Percentiles rank a stretch among this genome's conserved stretches.
These are phyloP conservation scores for Saccharomycopsis capsularis DNA, from an alignment of 805 yeast genomes.

Conservation along the genomic window DNA sequence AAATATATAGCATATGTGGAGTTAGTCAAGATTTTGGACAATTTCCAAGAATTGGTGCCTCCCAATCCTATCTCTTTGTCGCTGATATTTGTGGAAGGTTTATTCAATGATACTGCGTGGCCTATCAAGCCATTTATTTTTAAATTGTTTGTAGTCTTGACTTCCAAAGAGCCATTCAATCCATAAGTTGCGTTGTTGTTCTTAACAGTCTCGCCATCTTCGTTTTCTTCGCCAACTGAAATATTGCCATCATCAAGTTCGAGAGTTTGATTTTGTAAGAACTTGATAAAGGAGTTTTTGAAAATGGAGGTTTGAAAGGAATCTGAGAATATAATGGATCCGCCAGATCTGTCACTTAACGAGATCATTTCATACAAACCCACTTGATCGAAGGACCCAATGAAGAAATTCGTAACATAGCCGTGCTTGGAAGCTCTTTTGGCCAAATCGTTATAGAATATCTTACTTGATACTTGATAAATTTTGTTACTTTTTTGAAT, in stretches of 20 bases:
- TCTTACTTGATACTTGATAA: slow-evolving; percentile 30
- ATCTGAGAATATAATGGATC: slow-evolving; percentile 55
- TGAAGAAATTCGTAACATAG: slow-evolving; percentile 48
- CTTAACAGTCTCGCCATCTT: neutral
- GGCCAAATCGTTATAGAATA: slow-evolving; percentile 46
- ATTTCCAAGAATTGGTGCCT: slow-evolving; percentile 52
- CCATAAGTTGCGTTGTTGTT: slow-evolving; percentile 37
- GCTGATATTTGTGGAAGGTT: slow-evolving; percentile 29
- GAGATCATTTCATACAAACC: slow-evolving; percentile 63
- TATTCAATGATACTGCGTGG: slow-evolving; percentile 45
- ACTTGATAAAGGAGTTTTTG: slow-evolving; percentile 54
- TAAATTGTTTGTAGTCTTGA: slow-evolving; percentile 43
- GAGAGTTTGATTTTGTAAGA: slow-evolving; percentile 29
- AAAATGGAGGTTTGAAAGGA: slow-evolving; percentile 62
- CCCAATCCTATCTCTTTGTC: slow-evolving; percentile 40
- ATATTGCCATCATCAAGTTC: slow-evolving; percentile 1
- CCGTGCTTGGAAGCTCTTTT: slow-evolving; percentile 42
- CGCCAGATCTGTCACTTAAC: slow-evolving; percentile 53
- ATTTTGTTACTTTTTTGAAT: slow-evolving; percentile 32
- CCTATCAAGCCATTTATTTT: slow-evolving; percentile 57
- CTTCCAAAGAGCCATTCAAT: slow-evolving; percentile 52
- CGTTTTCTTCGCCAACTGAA: neutral
- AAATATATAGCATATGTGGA: slow-evolving; percentile 54
- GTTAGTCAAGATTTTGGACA: slow-evolving; percentile 48
- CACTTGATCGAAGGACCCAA: slow-evolving; percentile 64